Evolutionary conservation across 164 flowering plant species (phyloP).

Genomic region (Pachysandra terminalis): DNA sequence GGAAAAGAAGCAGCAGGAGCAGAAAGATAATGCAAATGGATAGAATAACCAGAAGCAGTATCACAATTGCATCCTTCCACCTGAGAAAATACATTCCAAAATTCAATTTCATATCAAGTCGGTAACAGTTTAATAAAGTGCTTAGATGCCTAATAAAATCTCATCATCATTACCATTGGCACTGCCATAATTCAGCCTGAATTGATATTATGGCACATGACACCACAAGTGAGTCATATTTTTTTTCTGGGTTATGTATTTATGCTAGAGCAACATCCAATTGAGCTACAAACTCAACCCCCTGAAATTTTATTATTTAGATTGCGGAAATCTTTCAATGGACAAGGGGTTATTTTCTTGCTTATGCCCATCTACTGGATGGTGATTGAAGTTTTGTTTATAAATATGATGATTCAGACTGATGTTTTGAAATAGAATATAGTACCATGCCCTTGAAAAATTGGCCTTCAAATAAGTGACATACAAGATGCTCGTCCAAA

Average conservation of each 20-base stretch:
- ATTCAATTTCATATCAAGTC: slow-evolving; percentile 1
- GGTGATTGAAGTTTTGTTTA: too few relatives aligned
- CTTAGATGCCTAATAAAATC: background rate
- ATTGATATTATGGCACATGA: too few relatives aligned
- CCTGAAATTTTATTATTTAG: too few relatives aligned
- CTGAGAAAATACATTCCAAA: slow-evolving; percentile 34
- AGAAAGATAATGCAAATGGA: slow-evolving; percentile 56
- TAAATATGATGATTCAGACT: too few relatives aligned
- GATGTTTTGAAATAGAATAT: background rate
- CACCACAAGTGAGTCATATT: too few relatives aligned
- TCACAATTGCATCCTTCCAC: slow-evolving; percentile 76
- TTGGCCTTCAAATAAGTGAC: slow-evolving; percentile 56
- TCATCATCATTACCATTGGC: background rate
- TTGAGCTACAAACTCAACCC: too few relatives aligned
- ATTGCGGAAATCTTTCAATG: too few relatives aligned
- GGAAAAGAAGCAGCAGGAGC: slow-evolving; percentile 73
- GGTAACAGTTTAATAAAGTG: too few relatives aligned
- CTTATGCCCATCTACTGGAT: too few relatives aligned
- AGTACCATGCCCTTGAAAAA: slow-evolving; percentile 62
- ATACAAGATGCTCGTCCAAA: slow-evolving; percentile 86
- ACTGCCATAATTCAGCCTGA: background rate
- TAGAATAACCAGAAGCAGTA: slow-evolving; percentile 55
- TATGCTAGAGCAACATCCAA: too few relatives aligned
- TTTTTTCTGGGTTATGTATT: too few relatives aligned
- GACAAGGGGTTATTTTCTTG: too few relatives aligned